Base-by-base conservation (phyloP, 257 asterid species). In the Solanum ahanhuiri region DNA sequence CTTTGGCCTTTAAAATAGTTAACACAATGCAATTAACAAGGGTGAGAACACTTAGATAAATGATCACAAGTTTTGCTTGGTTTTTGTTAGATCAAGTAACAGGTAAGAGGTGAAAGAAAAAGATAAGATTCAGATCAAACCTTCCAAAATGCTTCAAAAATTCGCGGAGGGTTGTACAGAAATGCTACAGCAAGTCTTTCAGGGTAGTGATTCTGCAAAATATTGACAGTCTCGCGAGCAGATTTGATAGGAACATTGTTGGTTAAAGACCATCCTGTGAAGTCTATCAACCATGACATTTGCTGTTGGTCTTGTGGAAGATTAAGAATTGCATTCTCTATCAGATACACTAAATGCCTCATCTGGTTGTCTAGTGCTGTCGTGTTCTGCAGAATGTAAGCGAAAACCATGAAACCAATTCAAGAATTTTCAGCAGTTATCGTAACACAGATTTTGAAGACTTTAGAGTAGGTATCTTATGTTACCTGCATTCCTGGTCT, bases 101-200 rank as follows among this genome's bases (percentile, higher is more conserved):
- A 54, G 37, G 17, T 57, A 63, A 35, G 57, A 79, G 83, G 43
- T 54, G 83, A 77, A 23, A 82, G 39, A 25, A 8, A 57, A 30
- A 37, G 45, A 69, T 84, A 43, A 11, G 12, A n/a, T 85, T 20
- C 23, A 86, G 87, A 72, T 63, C 96, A 45, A 70, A 96, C 98
- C 98, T 92, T 95, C 98, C 99, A 96, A 92, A 96, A 96, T 14
- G 98, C 93, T 92, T 94, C 98, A 86, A 96, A 96, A 72, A 95
- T 87, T 25, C 98, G 96, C 2, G 99, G 99, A 58, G 99, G 99
- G 90, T 64, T 94, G 91, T 93, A 96, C 30, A 96, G 92, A 90
- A 96, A 94, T 1, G 98, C 98, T 25, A 93, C 64, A 25, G 93
- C 99, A 63, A 95, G 92, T 87, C 99, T 93, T 90, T 96, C 99